Evolutionary conservation across 768 basidiomycete genomes (phyloP).

Genomic region (Kwoniella botswanensis): DNA sequence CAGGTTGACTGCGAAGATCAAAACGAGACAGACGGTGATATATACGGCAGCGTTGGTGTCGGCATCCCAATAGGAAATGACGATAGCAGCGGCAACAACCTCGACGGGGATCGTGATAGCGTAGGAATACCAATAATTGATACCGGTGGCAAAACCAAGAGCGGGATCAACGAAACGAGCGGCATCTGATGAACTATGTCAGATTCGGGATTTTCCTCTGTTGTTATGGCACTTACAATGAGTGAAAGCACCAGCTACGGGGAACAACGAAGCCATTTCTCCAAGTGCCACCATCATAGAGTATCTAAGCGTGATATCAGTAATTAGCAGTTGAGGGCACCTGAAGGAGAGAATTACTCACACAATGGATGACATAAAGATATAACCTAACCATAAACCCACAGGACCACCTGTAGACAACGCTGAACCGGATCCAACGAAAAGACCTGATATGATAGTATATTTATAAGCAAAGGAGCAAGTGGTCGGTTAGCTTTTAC

Average conservation of each 20-base stretch:
- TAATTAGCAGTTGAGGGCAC: not conserved
- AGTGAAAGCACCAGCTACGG: constrained; percentile 49
- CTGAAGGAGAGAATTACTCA: constrained; percentile 16
- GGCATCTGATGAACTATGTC: constrained; percentile 56
- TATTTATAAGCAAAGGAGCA: not conserved
- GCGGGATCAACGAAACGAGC: constrained; percentile 59
- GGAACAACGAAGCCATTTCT: constrained; percentile 57
- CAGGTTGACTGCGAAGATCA: constrained; percentile 58
- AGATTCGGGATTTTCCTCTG: constrained; percentile 59
- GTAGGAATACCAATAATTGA: constrained; percentile 56
- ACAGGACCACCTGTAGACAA: constrained; percentile 52
- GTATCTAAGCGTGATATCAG: constrained; percentile 29
- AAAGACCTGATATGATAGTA: constrained; percentile 43
- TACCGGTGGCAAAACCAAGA: constrained; percentile 54
- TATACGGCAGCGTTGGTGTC: constrained; percentile 55
- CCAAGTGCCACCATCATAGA: constrained; percentile 55
- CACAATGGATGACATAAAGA: constrained; percentile 55
- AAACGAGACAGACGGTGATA: constrained; percentile 58
- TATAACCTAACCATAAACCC: constrained; percentile 53
- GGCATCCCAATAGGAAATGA: constrained; percentile 55
- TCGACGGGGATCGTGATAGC: constrained; percentile 57
- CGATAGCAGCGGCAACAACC: constrained; percentile 47
- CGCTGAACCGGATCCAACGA: constrained; percentile 53
- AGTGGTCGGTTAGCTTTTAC: not conserved
- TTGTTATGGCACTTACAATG: constrained; percentile 11